Percentiles rank a stretch among this genome's conserved stretches.
These are phyloP conservation scores for Podaxis carcinomalis DNA, from an alignment of 768 basidiomycete species.

Conservation along the genomic window DNA sequence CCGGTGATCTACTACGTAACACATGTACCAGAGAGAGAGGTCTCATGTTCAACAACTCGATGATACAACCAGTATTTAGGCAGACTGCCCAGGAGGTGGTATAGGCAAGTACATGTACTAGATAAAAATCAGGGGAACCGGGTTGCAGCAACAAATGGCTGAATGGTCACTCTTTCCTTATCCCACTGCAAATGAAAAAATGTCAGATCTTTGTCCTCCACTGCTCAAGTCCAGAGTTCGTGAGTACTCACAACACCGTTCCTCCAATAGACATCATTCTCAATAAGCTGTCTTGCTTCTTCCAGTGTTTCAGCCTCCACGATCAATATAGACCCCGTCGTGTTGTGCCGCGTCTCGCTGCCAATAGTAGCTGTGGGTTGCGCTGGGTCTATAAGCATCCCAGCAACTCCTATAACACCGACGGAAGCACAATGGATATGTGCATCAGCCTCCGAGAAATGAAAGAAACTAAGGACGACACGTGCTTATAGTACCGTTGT, in stretches of 20 bases:
- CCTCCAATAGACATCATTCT: conserved; percentile 34
- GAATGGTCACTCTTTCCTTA: conserved; percentile 47
- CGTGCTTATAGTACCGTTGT: conserved; percentile 40
- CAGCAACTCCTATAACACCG: conserved; percentile 37
- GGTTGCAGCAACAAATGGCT: conserved; percentile 33
- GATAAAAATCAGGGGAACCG: conserved; percentile 17
- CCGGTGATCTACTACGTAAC: not conserved
- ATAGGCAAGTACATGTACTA: not conserved
- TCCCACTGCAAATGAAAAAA: conserved; percentile 45
- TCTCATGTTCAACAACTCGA: not conserved
- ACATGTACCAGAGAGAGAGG: not conserved
- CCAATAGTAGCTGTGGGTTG: conserved; percentile 23
- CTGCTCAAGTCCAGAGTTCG: not conserved
- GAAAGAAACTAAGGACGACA: conserved; percentile 4
- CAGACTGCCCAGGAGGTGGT: not conserved
- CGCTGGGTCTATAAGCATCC: conserved; percentile 44
- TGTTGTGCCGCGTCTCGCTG: conserved; percentile 30
- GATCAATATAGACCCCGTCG: conserved; percentile 49
- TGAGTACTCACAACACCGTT: conserved; percentile 32
- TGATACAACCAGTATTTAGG: not conserved
- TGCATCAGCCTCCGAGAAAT: not conserved
- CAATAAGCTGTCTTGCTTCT: conserved; percentile 27
- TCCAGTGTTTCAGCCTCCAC: conserved; percentile 48
- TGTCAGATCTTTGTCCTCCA: not conserved
- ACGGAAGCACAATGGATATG: not conserved